Percentiles rank a stretch among this genome's conserved stretches.
Evolutionary conservation across 257 asterid genomes (phyloP).

Genomic region (Avicennia marina): DNA sequence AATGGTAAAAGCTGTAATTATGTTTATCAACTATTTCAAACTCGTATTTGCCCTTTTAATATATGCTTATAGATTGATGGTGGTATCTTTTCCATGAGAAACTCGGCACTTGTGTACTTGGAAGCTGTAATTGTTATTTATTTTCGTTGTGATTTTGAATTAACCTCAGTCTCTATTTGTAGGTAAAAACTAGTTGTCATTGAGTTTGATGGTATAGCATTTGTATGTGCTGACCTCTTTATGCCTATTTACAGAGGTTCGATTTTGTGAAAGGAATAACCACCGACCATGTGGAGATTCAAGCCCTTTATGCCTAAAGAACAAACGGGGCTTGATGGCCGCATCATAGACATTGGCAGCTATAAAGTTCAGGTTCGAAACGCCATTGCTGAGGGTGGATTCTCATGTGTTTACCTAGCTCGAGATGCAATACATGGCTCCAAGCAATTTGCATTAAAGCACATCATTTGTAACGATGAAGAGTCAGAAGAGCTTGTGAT

Average conservation of each 20-base stretch:
- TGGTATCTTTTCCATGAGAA: background rate
- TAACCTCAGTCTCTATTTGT: background rate
- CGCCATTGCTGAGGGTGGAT: constrained; percentile 94
- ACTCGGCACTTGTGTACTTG: background rate
- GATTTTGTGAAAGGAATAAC: constrained; percentile 19
- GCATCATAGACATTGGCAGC: constrained; percentile 72
- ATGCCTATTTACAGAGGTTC: constrained; percentile 30
- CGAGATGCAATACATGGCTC: constrained; percentile 77
- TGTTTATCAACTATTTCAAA: background rate
- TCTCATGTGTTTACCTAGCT: constrained; percentile 86
- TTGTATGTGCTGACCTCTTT: background rate
- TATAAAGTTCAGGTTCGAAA: constrained; percentile 81
- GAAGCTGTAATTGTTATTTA: background rate
- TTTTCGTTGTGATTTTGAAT: background rate
- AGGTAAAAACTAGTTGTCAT: constrained; percentile 5
- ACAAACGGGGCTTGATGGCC: constrained; percentile 94
- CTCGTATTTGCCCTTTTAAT: background rate
- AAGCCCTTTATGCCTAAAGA: constrained; percentile 83
- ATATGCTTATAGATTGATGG: background rate
- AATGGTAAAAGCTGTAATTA: background rate
- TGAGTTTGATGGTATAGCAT: background rate
- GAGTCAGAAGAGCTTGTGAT: constrained; percentile 69
- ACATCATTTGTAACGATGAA: constrained; percentile 85
- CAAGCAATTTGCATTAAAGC: constrained; percentile 91
- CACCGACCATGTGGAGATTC: constrained; percentile 81